A percentile compares a stretch with the other conserved stretches of the same genome.
phyloP scores from a whole-genome alignment of 2,329 filamentous ascomycete genomes.

The Ophiostoma angusticollis region DNA sequence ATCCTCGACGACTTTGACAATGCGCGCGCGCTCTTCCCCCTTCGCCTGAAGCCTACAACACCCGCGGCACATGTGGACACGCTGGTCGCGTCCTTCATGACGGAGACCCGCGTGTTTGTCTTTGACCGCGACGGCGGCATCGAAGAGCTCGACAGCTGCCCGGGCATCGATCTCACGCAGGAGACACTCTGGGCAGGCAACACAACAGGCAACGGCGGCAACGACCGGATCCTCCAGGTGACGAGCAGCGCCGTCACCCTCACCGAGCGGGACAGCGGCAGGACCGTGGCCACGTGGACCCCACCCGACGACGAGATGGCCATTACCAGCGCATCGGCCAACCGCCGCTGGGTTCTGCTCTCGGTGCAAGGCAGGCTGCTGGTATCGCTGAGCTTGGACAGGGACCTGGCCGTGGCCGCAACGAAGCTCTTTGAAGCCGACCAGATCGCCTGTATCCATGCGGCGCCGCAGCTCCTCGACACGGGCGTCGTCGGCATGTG shows the following conservation, averaged over 20 bases:
- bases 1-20: constrained; percentile 66
- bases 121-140: constrained; percentile 66
- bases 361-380: constrained; percentile 64
- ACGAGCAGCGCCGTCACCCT: constrained; percentile 52
- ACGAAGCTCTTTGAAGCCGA: constrained; percentile 53
- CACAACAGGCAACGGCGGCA: constrained; percentile 33
- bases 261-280: constrained; percentile 44
- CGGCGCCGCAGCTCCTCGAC: constrained; percentile 49
- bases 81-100: constrained; percentile 66
- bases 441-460: constrained; percentile 75
- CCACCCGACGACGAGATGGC: constrained; percentile 32
- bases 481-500: constrained; percentile 80
- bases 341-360: constrained; percentile 55
- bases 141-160: constrained; percentile 71
- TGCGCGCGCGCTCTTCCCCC: constrained; percentile 59
- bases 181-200: constrained; percentile 62
- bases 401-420: constrained; percentile 43
- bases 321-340: constrained; percentile 71
- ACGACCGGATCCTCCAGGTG: constrained; percentile 56
- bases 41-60: constrained; percentile 27
- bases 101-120: constrained; percentile 69
- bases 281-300: constrained; percentile 46
- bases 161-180: constrained; percentile 54
- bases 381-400: constrained; percentile 51
- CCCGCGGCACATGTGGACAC: constrained; percentile 41